These are phyloP conservation scores for Ophiostoma piceae DNA, from an alignment of 2,329 filamentous ascomycete genomes.

Conservation along the genomic window DNA sequence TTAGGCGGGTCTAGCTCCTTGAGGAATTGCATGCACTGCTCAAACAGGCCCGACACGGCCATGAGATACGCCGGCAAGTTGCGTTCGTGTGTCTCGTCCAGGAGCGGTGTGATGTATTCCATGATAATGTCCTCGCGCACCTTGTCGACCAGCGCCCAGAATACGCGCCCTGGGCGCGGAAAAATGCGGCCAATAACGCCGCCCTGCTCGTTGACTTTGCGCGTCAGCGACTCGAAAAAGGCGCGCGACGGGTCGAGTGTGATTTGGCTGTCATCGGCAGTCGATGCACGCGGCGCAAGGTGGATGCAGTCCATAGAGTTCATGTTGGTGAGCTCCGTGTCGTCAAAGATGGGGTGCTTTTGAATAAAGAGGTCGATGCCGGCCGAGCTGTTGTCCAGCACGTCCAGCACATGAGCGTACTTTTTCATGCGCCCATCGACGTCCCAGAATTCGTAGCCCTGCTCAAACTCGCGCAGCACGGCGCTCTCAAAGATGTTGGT, in stretches of 20 bases:
- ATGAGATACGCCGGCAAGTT: slow-evolving; percentile 74
- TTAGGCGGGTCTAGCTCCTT: slow-evolving; percentile 64
- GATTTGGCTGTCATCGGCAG: slow-evolving; percentile 51
- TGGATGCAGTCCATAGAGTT: slow-evolving; percentile 73
- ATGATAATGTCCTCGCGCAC: slow-evolving; percentile 77
- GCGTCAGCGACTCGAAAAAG: slow-evolving; percentile 72
- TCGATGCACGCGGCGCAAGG: neutral
- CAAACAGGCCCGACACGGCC: slow-evolving; percentile 80
- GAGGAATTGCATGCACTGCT: slow-evolving; percentile 75
- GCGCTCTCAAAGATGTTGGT: slow-evolving; percentile 82
- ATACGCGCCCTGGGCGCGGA: slow-evolving; percentile 61
- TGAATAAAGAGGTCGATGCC: slow-evolving; percentile 82
- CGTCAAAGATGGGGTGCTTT: slow-evolving; percentile 77
- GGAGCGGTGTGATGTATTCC: slow-evolving; percentile 78
- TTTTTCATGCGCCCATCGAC: slow-evolving; percentile 82
- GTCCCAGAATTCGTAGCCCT: slow-evolving; percentile 84
- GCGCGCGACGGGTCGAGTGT: slow-evolving; percentile 72
- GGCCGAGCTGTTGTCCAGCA: slow-evolving; percentile 72
- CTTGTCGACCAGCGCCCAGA: slow-evolving; percentile 74
- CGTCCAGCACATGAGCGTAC: slow-evolving; percentile 80
- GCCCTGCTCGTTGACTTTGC: slow-evolving; percentile 75
- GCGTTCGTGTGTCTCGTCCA: slow-evolving; percentile 78
- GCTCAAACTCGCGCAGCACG: slow-evolving; percentile 84
- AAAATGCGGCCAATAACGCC: slow-evolving; percentile 79
- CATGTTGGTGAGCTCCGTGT: slow-evolving; percentile 59